These are phyloP conservation scores for Trichoderma sp. DNA, from an alignment of 2,329 filamentous ascomycete species.

Conservation along the genomic window DNA sequence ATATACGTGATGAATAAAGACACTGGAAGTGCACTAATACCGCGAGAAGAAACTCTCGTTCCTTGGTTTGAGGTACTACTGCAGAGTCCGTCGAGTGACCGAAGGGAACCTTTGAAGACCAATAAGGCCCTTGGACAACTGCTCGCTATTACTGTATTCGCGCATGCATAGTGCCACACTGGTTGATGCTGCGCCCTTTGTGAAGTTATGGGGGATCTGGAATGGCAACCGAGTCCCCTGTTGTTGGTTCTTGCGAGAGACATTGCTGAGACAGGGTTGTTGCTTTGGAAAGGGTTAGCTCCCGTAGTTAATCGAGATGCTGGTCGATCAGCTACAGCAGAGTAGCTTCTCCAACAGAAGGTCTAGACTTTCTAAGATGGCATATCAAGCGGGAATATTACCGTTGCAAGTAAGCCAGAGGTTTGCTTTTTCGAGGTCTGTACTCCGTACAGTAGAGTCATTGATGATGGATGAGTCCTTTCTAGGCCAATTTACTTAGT, in stretches of 20 bases:
- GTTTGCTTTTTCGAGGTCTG: not conserved
- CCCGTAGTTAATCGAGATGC: not conserved
- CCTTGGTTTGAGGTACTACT: not conserved
- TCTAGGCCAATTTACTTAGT: not conserved
- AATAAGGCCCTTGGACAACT: not conserved
- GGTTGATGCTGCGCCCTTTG: not conserved
- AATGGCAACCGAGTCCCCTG: not conserved
- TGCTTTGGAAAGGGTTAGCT: constrained; percentile 1
- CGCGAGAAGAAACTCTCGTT: not conserved
- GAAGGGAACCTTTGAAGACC: not conserved
- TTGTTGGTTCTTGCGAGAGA: not conserved
- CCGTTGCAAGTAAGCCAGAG: not conserved
- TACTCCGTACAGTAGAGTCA: not conserved
- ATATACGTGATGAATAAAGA: not conserved
- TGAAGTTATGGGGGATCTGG: not conserved
- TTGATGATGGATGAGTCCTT: not conserved
- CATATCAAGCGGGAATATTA: not conserved
- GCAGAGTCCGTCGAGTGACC: not conserved
- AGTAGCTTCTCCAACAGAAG: not conserved
- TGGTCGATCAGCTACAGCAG: not conserved
- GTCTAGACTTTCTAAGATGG: not conserved
- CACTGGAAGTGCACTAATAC: not conserved
- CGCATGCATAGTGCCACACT: not conserved
- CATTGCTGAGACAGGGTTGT: not conserved
- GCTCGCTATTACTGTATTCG: too few species aligned